Evolutionary conservation across 1,284 basidiomycete species (phyloP).

Genomic region (Trichosporon sp.): DNA sequence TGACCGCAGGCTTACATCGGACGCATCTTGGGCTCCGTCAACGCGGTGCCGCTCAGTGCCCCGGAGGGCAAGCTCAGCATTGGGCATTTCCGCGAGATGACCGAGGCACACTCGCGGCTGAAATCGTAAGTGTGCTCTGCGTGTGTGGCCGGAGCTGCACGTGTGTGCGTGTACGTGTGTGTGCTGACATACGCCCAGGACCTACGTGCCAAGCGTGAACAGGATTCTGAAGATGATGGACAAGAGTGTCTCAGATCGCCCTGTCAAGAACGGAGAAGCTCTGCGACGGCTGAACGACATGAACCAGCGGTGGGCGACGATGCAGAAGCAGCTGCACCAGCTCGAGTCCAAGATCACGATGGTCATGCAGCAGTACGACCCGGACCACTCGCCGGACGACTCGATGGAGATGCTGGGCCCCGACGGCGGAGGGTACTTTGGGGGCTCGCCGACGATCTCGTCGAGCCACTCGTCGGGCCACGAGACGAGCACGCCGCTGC

Average conservation of each 20-base stretch:
- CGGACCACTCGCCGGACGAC: constrained; percentile 11
- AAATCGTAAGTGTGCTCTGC: constrained; percentile 21
- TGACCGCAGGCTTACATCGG: constrained; percentile 33
- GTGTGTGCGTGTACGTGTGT: background rate
- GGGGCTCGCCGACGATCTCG: background rate
- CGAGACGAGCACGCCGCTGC: background rate
- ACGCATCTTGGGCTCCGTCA: constrained; percentile 22
- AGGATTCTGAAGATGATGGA: constrained; percentile 91
- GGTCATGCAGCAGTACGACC: constrained; percentile 26
- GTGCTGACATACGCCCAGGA: constrained; percentile 55
- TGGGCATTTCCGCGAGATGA: constrained; percentile 22
- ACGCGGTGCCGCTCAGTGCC: constrained; percentile 25
- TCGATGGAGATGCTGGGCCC: constrained; percentile 29
- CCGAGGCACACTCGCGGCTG: constrained; percentile 32
- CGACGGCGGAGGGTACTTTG: constrained; percentile 6
- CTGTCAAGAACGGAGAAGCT: constrained; percentile 91
- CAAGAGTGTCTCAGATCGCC: constrained; percentile 80
- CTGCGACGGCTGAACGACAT: constrained; percentile 58
- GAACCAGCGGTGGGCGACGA: constrained; percentile 24
- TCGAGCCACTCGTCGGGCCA: background rate
- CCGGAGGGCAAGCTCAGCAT: constrained; percentile 31
- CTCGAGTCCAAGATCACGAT: constrained; percentile 32
- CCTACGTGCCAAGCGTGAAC: constrained; percentile 82
- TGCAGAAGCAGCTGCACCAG: constrained; percentile 33
- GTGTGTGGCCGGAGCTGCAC: background rate